A percentile compares a stretch with the other conserved stretches of the same genome.
Conservation (phyloP, 352 stramenopile genomes). For the Phytophthora europaea region DNA sequence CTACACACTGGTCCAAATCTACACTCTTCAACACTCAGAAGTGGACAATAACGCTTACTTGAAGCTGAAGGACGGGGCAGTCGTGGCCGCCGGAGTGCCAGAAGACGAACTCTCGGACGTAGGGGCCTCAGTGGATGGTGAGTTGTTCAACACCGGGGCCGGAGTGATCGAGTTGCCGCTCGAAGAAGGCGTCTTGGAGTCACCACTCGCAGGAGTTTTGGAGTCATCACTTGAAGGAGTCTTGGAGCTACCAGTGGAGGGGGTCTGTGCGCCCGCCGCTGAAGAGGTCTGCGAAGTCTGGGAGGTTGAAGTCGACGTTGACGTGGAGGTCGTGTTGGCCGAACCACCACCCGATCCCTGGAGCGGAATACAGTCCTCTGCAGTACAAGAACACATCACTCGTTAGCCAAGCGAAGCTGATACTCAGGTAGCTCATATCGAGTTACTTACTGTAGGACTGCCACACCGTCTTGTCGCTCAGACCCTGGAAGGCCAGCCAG, state of each 20-base stretch:
- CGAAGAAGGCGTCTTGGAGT: neutral
- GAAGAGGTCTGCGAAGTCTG: neutral
- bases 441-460: slow-evolving; percentile 7
- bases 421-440: too few species aligned
- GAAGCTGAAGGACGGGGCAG: slow-evolving; percentile 2
- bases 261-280: too few species aligned
- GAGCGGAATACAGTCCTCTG: neutral
- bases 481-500: slow-evolving; percentile 43
- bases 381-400: neutral
- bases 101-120: neutral
- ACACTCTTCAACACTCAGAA: neutral
- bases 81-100: neutral
- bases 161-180: neutral
- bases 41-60: neutral
- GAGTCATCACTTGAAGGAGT: neutral
- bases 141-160: neutral
- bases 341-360: neutral
- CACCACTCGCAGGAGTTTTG: neutral
- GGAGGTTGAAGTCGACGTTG: neutral
- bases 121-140: neutral
- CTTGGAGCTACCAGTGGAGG: neutral
- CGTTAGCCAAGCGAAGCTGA: neutral
- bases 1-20: neutral
- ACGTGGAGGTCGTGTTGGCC: neutral
- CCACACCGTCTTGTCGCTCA: slow-evolving; percentile 36